Evolutionary conservation across 768 basidiomycete species (phyloP), one percentile per base, ranked within the genome.

Genomic region (Naganishia friedmannii): DNA sequence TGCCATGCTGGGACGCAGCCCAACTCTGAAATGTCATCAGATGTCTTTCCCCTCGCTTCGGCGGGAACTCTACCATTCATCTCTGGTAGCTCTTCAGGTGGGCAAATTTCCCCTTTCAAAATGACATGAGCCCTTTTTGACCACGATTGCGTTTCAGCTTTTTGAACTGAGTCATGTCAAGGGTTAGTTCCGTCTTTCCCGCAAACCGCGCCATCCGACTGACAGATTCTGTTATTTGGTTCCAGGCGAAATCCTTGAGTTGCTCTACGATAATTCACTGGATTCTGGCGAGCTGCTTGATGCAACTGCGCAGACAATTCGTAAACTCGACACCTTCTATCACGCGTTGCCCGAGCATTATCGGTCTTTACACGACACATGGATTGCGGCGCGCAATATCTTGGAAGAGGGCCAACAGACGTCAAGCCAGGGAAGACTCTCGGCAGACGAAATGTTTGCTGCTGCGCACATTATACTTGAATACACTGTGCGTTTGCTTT

Each of bases 131-230:
- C 23, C 48, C 48, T 51, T 6, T 7, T 26, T 51, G n/a, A 51
- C 13, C 6, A 21, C n/a, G 42, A 51, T 51, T n/a, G 4, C 23
- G 23, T 63, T 63, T 39, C 57, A 63, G 60, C 60, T 63, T 15
- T 63, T 46, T 23, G 60, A 63, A 63, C 7, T 63, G 10, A 45
- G 60, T 45, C 42, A 29, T n/a, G 28, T 63, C 26, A 63, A 63
- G 39, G 29, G 37, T 63, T 10, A 63, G 42, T 45, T 4, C 6
- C 0, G 32, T 2, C 34, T 23, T 21, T 10, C n/a, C 2, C 57
- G n/a, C 15, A 13, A 34, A 2, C 32, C 12, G 3, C 17, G 32
- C 19, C 17, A 21, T 31, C 57, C n/a, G 39, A 31, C 21, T 26
- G 17, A n/a, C 5, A 23, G n/a, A 9, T 8, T 9, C 2, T 39